These are phyloP conservation scores for Echria macrotheca DNA, from an alignment of 495 filamentous ascomycete genomes.

Conservation along the genomic window DNA sequence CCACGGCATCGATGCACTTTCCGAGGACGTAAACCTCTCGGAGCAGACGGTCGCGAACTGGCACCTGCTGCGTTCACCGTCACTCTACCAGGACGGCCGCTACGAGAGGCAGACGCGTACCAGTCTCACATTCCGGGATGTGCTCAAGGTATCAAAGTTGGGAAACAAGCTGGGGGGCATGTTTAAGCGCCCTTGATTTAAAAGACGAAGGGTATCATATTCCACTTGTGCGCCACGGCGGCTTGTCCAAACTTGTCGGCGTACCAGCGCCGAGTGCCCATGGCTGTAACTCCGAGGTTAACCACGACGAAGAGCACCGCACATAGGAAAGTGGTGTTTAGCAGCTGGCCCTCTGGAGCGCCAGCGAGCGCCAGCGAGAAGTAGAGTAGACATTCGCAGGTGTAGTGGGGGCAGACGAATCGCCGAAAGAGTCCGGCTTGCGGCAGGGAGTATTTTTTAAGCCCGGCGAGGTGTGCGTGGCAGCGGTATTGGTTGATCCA, in stretches of 20 bases:
- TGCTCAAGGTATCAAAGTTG: slow-evolving; percentile 75
- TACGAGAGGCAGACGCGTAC: slow-evolving; percentile 62
- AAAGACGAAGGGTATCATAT: slow-evolving; percentile 78
- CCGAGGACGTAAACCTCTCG: slow-evolving; percentile 55
- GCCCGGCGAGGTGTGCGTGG: slow-evolving; percentile 70
- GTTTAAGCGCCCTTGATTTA: slow-evolving; percentile 40
- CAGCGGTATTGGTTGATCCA: slow-evolving; percentile 75
- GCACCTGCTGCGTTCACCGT: slow-evolving; percentile 61
- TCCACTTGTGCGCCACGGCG: slow-evolving; percentile 62
- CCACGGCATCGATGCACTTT: slow-evolving; percentile 67
- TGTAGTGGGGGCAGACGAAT: slow-evolving; percentile 86
- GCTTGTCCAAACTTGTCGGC: slow-evolving; percentile 66
- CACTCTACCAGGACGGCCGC: slow-evolving; percentile 50
- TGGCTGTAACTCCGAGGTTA: slow-evolving; percentile 81
- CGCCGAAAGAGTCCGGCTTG: slow-evolving; percentile 56
- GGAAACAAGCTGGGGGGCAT: slow-evolving; percentile 61
- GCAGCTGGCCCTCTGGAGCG: slow-evolving; percentile 53
- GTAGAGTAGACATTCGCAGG: slow-evolving; percentile 80
- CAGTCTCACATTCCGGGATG: slow-evolving; percentile 92
- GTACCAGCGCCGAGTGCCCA: slow-evolving; percentile 77
- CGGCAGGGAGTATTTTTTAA: slow-evolving; percentile 83
- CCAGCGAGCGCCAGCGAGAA: slow-evolving; percentile 67
- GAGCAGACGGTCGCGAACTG: slow-evolving; percentile 73
- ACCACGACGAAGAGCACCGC: slow-evolving; percentile 66
- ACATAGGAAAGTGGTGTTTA: slow-evolving; percentile 70